Evolutionary conservation across 176 grass and related monocot genomes (phyloP), one percentile per base, ranked within the genome.

Genomic region (Avena eriantha): DNA sequence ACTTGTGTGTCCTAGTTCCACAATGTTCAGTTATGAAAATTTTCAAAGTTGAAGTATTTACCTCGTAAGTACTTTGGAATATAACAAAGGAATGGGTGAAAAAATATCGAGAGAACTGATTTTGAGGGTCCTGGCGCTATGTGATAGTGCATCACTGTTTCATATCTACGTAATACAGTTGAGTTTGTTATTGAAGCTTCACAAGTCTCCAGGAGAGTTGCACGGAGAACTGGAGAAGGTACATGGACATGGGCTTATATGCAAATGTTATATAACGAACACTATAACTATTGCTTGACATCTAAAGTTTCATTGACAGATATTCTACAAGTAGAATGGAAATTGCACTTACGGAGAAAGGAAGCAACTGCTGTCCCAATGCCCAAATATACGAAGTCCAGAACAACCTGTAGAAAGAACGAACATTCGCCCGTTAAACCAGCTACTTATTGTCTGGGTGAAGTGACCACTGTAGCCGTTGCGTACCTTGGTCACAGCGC

Each of bases 301-400:
- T 34, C 12, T 26, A 59, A 49, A 21, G 2, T 59, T 77, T 12
- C 9, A n/a, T 8, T 26, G 29, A 76, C 69, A 47, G 41, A 21
- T 15, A 11, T 15, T 23, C 10, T n/a, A 73, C n/a, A 4, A 80
- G n/a, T 14, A 31, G 33, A 29, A 26, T 67, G 33, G 19, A 53
- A 45, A 54, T 12, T 79, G 2, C 63, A 90, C 93, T 93, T 95
- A 95, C 91, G 93, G n/a, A 95, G 91, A 24, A 88, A 90, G 19
- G 91, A 87, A 63, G 90, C 86, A 29, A 89, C 68, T 39, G 87
- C 56, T 19, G 83, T 84, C 82, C 88, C 93, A 26, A 91, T 88
- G 69, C 73, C 93, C 82, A 95, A 26, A 82, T 95, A 95, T 55
- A 95, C 46, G 77, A 90, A 95, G n/a, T 93, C 78, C 34, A 93